Base-by-base conservation (phyloP, 371 early-diverging fungal species). In the Mucor circinelloides region DNA sequence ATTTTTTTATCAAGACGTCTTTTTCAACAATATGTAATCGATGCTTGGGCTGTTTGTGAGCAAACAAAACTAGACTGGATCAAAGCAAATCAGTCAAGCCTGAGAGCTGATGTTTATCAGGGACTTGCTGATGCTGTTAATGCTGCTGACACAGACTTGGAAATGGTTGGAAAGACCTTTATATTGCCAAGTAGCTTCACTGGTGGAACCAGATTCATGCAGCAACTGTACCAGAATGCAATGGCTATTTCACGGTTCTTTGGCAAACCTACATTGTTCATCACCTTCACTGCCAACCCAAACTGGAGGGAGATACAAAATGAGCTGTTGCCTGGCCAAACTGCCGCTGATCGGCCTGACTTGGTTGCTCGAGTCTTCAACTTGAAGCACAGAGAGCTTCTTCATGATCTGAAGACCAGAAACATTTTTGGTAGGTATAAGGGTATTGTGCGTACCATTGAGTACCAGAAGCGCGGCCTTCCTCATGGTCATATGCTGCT, bases 221-320 rank as follows among this genome's bases (percentile, higher is more conserved):
- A 23, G 1, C 63, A 73, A 27, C 58, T 60, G 12, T 79, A 70
- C 27, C 75, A 79, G 40, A 69, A 80, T 62, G 62, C 71, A 0
- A 74, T 79, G 71, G 60, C 63, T 0, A 71, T 78, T 9, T 64
- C 76, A 0, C 34, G 74, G 0, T 5, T 27, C 0, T 66, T 64
- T 48, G 73, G 79, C 0, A 56, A 78, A 38, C 76, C 73, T 0
- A 71, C 76, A 54, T 50, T 73, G 0, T 79, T 83, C 36, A 64
- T 83, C 1, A 80, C 79, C 1, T 70, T 83, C 17, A 83, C 74
- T 5, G 73, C 73, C 23, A 77, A 78, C 38, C 76, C 77, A 0
- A 48, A 31, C 2, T 80, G 79, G 76, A 63, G 48, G 8, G 76
- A 77, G 25, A 72, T 79, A 15, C 12, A 13, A 3, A 27, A 52